Conservation (phyloP, 2,329 filamentous ascomycete species). For the Xylariaceae sp. region DNA sequence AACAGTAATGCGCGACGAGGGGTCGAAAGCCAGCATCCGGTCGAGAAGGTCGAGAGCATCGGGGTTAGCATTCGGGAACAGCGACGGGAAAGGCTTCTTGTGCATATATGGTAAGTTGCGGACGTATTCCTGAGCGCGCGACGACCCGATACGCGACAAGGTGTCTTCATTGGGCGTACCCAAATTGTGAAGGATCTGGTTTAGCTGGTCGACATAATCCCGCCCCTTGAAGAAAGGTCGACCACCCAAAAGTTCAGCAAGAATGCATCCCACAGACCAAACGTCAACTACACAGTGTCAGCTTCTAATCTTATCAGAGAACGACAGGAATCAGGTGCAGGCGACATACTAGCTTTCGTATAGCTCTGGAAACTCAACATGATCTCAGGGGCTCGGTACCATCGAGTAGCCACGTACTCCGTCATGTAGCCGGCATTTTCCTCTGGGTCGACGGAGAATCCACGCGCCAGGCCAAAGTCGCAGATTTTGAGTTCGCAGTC, state of each 20-base stretch:
- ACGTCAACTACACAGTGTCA: conserved; percentile 70
- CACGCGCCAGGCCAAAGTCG: conserved; percentile 93
- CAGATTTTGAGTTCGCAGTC: conserved; percentile 99
- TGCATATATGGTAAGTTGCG: conserved; percentile 93
- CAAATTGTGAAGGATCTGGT: conserved; percentile 97
- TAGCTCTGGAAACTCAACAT: conserved; percentile 99
- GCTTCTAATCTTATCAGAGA: background rate
- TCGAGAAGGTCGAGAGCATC: conserved; percentile 94
- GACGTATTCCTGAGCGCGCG: conserved; percentile 95
- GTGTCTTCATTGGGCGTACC: conserved; percentile 97
- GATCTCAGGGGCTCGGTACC: conserved; percentile 93
- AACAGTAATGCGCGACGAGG: conserved; percentile 86
- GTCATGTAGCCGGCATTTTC: conserved; percentile 99
- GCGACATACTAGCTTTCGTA: conserved; percentile 96
- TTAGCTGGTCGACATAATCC: conserved; percentile 98
- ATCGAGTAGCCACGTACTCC: conserved; percentile 96
- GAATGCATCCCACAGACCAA: conserved; percentile 97
- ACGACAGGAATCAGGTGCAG: no score
- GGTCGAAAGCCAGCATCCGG: conserved; percentile 96
- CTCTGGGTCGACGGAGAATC: conserved; percentile 94
- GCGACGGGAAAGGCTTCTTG: conserved; percentile 81
- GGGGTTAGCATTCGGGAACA: conserved; percentile 93
- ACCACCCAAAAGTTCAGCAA: conserved; percentile 91
- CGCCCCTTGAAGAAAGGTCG: conserved; percentile 99
- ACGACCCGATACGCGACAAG: conserved; percentile 86